Evolutionary conservation across 225 moss, liverwort and hornwort species (phyloP).

Genomic region (Asterella californica): DNA sequence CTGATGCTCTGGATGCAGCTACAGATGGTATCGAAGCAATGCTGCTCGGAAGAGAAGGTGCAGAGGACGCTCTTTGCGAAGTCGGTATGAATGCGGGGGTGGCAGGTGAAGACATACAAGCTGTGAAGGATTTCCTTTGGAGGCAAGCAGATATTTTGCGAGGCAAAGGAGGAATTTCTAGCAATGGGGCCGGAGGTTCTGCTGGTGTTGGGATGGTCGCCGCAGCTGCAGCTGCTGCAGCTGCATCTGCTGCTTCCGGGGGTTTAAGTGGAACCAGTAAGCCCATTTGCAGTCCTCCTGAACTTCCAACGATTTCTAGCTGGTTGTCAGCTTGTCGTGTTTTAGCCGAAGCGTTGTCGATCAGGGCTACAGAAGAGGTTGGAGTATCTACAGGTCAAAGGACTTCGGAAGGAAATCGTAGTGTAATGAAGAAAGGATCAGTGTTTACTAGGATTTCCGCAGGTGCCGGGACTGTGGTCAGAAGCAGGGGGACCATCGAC

Average conservation of each 20-base stretch:
- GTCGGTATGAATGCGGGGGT: slow-evolving; percentile 29
- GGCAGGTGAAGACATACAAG: slow-evolving; percentile 66
- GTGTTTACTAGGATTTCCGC: slow-evolving; percentile 33
- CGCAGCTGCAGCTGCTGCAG: slow-evolving; percentile 88
- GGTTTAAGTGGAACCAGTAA: slow-evolving; percentile 73
- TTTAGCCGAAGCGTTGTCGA: slow-evolving; percentile 65
- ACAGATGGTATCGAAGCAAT: slow-evolving; percentile 61
- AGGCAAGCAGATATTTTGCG: slow-evolving; percentile 84
- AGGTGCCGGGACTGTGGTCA: slow-evolving; percentile 45
- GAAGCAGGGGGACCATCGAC: slow-evolving; percentile 48
- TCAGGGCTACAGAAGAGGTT: slow-evolving; percentile 17
- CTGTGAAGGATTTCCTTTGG: slow-evolving; percentile 83
- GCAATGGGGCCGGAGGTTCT: slow-evolving; percentile 67
- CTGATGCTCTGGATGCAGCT: slow-evolving; percentile 70
- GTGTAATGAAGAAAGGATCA: slow-evolving; percentile 22
- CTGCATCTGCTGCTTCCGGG: slow-evolving; percentile 78
- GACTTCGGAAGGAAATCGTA: slow-evolving; percentile 39
- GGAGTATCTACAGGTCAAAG: slow-evolving; percentile 40
- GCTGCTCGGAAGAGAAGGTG: slow-evolving; percentile 42
- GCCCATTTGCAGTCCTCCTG: slow-evolving; percentile 78
- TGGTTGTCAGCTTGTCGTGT: slow-evolving; percentile 93
- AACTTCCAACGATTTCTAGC: slow-evolving; percentile 74
- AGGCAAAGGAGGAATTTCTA: slow-evolving; percentile 76
- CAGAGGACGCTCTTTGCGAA: slow-evolving; percentile 47
- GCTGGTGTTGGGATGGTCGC: slow-evolving; percentile 99